Evolutionary conservation across 768 basidiomycete species (phyloP).

Genomic region (Lentinula guzmanii): DNA sequence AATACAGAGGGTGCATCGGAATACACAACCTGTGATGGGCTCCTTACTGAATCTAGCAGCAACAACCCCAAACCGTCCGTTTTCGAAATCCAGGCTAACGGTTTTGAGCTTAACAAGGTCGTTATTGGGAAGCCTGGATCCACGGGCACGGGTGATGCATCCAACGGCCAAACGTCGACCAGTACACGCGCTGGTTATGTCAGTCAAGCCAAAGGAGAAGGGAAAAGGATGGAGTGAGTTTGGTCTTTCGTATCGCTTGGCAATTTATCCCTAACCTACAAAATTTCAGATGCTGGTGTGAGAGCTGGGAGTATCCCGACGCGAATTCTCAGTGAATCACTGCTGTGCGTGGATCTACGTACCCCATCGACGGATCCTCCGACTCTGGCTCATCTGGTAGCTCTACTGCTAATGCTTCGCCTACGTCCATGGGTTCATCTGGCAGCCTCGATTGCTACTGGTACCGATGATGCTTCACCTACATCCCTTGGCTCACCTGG

Average conservation of each 20-base stretch:
- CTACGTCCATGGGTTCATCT: background rate
- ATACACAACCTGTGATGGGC: conserved; percentile 56
- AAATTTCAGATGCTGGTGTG: conserved; percentile 19
- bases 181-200: conserved; percentile 55
- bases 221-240: conserved; percentile 61
- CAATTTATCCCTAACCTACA: background rate
- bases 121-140: conserved; percentile 72
- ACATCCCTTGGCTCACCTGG: background rate
- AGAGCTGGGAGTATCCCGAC: conserved; percentile 33
- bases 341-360: conserved; percentile 28
- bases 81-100: conserved; percentile 53
- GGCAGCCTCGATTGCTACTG: background rate
- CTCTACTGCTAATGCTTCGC: background rate
- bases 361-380: conserved; percentile 7
- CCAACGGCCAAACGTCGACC: conserved; percentile 57
- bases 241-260: background rate
- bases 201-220: conserved; percentile 40
- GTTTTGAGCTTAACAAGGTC: conserved; percentile 56
- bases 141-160: conserved; percentile 37
- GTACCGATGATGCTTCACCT: background rate
- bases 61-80: conserved; percentile 57
- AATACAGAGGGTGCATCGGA: conserved; percentile 51
- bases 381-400: background rate
- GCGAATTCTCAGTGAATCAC: conserved; percentile 34
- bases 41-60: conserved; percentile 52